Conservation (phyloP, 768 basidiomycete species). For the Trametes sanguinea region DNA sequence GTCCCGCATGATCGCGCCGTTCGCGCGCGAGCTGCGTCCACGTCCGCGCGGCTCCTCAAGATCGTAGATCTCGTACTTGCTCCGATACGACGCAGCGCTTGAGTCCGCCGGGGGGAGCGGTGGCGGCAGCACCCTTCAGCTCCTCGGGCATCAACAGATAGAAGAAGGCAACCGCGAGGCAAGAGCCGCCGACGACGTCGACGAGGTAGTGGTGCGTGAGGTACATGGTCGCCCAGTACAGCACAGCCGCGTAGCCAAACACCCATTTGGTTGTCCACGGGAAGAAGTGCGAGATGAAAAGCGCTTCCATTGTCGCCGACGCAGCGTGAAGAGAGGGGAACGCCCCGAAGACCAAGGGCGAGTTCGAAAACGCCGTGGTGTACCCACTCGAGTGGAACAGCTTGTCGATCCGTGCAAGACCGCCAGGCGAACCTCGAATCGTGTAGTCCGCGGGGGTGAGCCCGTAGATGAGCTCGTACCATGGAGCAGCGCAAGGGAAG, state of each 20-base stretch:
- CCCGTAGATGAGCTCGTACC: conserved; percentile 98
- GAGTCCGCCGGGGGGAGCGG: conserved; percentile 52
- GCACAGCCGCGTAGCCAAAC: conserved; percentile 81
- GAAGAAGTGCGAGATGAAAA: conserved; percentile 96
- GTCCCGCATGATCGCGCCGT: conserved; percentile 39
- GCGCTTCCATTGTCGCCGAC: conserved; percentile 86
- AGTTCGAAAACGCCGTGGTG: conserved; percentile 76
- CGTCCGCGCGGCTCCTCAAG: conserved; percentile 57
- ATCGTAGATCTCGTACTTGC: conserved; percentile 80
- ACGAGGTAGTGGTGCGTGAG: conserved; percentile 98
- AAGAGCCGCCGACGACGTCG: conserved; percentile 93
- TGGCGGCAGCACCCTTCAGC: conserved; percentile 56
- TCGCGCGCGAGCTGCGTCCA: conserved; percentile 32
- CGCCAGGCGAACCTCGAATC: conserved; percentile 92
- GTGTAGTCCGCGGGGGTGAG: conserved; percentile 92
- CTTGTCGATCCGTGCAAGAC: conserved; percentile 88
- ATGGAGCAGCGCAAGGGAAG: conserved; percentile 91
- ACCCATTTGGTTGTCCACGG: conserved; percentile 64
- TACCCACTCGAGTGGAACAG: conserved; percentile 80
- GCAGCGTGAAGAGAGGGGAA: conserved; percentile 94
- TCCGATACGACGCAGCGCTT: conserved; percentile 37
- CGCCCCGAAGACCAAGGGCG: conserved; percentile 95
- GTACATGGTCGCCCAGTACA: conserved; percentile 99
- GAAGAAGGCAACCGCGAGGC: conserved; percentile 85
- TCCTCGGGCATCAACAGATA: conserved; percentile 86